A percentile compares a stretch with the other conserved stretches of the same genome.
Evolutionary conservation across 2,329 filamentous ascomycete species (phyloP).

Genomic region (Bipolaris bicolor): DNA sequence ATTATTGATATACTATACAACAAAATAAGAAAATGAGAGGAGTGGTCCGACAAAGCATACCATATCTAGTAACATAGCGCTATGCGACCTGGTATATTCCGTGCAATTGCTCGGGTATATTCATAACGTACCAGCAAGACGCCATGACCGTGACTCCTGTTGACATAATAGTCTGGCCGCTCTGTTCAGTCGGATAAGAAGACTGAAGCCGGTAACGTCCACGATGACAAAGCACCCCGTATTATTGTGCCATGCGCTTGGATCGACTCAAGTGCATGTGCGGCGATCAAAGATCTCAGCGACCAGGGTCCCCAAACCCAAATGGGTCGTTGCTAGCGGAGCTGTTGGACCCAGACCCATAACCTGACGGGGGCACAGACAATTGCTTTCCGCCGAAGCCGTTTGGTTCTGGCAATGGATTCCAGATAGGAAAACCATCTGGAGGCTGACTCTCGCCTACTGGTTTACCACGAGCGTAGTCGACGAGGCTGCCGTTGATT

Average conservation of each 20-base stretch:
- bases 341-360: slow-evolving; percentile 42
- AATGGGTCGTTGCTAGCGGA: slow-evolving; percentile 43
- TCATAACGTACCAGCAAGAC: slow-evolving; percentile 13
- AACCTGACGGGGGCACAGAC: slow-evolving; percentile 43
- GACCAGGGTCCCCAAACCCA: slow-evolving; percentile 46
- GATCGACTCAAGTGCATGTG: neutral
- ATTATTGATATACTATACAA: slow-evolving; percentile 10
- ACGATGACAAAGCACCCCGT: slow-evolving; percentile 1
- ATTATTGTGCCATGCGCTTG: neutral
- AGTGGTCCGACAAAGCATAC: slow-evolving; percentile 24
- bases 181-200: neutral
- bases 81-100: slow-evolving; percentile 23
- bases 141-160: slow-evolving; percentile 12
- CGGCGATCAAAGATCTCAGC: slow-evolving; percentile 18
- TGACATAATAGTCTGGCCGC: neutral
- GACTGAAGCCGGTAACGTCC: neutral
- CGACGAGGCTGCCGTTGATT: slow-evolving; percentile 76
- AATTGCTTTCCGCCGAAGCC: slow-evolving; percentile 21
- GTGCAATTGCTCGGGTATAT: slow-evolving; percentile 12
- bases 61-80: slow-evolving; percentile 21
- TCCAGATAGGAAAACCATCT: slow-evolving; percentile 67
- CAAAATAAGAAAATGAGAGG: slow-evolving; percentile 14
- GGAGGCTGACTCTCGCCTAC: slow-evolving; percentile 67
- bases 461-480: slow-evolving; percentile 67
- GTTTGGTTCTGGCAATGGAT: slow-evolving; percentile 30